Percentiles rank a stretch among this genome's conserved stretches.
These are phyloP conservation scores for Jacaranda copaia DNA, from an alignment of 257 asterid species.

Conservation along the genomic window DNA sequence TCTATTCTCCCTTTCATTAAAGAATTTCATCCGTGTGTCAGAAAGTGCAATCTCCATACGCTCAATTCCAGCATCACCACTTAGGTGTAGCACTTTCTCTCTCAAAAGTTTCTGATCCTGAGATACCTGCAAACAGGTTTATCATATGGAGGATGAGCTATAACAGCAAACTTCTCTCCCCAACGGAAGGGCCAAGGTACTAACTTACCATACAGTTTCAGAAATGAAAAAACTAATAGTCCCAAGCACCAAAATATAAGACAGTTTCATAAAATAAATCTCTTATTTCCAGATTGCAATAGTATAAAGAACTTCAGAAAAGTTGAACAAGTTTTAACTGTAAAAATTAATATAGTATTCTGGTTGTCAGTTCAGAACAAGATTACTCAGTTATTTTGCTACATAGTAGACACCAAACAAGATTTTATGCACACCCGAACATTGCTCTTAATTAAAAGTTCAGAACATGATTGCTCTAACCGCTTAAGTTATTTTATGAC, in stretches of 20 bases:
- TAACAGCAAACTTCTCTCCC: not conserved
- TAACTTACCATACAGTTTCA: not conserved
- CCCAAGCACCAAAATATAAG: not conserved
- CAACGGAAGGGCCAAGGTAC: not conserved
- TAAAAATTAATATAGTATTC: not conserved
- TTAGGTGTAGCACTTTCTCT: conserved; percentile 67
- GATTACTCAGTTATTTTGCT: not conserved
- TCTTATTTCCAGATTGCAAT: conserved; percentile 1
- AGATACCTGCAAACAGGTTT: conserved; percentile 51
- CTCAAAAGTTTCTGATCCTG: conserved; percentile 66
- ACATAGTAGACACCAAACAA: not conserved
- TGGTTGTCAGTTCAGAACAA: not conserved
- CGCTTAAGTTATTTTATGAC: not conserved
- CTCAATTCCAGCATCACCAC: conserved; percentile 74
- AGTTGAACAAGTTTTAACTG: not conserved
- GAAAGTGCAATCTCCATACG: conserved; percentile 72
- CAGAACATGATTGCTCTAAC: not conserved
- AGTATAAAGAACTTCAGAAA: not conserved
- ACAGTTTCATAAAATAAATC: not conserved
- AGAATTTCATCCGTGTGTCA: conserved; percentile 58
- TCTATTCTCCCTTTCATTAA: conserved; percentile 54
- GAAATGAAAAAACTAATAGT: not conserved
- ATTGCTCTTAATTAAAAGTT: not conserved
- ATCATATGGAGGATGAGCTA: not conserved
- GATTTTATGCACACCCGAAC: not conserved